A percentile compares a stretch with the other conserved stretches of the same genome.
Conservation (phyloP, 371 early-diverging fungal species). For the Mortierella sp. region DNA sequence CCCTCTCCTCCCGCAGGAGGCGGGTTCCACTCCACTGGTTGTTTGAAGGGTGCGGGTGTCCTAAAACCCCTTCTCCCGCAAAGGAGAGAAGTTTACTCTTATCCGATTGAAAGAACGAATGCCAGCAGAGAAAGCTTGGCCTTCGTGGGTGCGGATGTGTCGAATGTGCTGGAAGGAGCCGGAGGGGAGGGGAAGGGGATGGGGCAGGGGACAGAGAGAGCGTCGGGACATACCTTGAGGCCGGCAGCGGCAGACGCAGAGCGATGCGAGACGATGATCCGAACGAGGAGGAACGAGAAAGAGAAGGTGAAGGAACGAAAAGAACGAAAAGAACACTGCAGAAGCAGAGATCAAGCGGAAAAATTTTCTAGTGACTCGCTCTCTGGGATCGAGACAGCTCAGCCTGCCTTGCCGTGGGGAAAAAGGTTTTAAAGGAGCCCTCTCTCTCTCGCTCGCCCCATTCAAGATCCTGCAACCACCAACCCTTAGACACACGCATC, state of each 20-base stretch:
- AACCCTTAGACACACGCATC: not conserved
- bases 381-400: not conserved
- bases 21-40: conserved; percentile 52
- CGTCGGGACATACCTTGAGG: too few species aligned
- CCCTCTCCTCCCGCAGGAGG: conserved; percentile 49
- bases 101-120: conserved; percentile 55
- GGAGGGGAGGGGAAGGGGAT: conserved; percentile 3
- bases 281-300: conserved; percentile 7
- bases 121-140: conserved; percentile 53
- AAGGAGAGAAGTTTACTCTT: conserved; percentile 44
- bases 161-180: not conserved
- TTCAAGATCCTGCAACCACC: not conserved
- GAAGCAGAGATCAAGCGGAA: not conserved
- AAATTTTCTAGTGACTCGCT: conserved; percentile 7
- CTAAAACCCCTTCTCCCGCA: conserved; percentile 53
- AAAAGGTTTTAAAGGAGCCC: not conserved
- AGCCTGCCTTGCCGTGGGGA: too few species aligned
- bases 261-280: not conserved
- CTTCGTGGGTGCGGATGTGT: conserved; percentile 55
- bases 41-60: conserved; percentile 54
- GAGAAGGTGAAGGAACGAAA: conserved; percentile 11
- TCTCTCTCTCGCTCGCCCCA: too few species aligned
- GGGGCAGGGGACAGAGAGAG: not conserved
- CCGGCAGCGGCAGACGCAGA: too few species aligned
- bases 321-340: not conserved